Conservation (phyloP, 1,284 basidiomycete genomes). For the Schizophyllum commune region DNA sequence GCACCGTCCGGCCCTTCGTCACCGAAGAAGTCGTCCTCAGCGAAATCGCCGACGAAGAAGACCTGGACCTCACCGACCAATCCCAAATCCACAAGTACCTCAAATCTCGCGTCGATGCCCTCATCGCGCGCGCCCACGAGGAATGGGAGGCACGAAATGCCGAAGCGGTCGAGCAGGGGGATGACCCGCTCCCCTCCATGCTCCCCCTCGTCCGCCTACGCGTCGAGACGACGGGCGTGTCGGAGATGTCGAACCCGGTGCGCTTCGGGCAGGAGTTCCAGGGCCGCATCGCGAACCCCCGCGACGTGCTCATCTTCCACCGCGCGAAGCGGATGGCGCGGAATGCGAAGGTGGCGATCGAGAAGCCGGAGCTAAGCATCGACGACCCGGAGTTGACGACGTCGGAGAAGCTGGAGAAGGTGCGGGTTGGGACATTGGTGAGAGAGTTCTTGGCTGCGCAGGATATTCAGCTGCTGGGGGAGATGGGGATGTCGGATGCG, state of each 20-base stretch:
- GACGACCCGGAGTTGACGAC: constrained; percentile 61
- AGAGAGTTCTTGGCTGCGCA: constrained; percentile 85
- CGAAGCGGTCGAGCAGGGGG: constrained; percentile 41
- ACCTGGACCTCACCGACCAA: constrained; percentile 71
- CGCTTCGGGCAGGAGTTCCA: constrained; percentile 96
- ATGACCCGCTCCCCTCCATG: constrained; percentile 56
- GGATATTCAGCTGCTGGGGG: constrained; percentile 80
- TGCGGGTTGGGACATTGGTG: constrained; percentile 75
- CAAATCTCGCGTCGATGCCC: constrained; percentile 59
- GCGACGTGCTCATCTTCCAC: constrained; percentile 88
- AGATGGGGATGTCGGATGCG: constrained; percentile 83
- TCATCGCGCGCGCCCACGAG: constrained; percentile 71
- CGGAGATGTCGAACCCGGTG: constrained; percentile 90
- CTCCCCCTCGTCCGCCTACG: constrained; percentile 88
- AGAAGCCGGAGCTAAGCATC: constrained; percentile 67
- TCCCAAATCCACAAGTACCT: constrained; percentile 78
- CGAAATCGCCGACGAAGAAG: constrained; percentile 70
- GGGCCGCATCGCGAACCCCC: constrained; percentile 88
- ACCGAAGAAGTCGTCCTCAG: constrained; percentile 75
- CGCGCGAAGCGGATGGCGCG: constrained; percentile 62
- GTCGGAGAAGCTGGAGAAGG: constrained; percentile 60
- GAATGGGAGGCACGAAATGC: constrained; percentile 79
- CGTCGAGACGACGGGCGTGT: constrained; percentile 86
- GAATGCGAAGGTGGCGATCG: constrained; percentile 50
- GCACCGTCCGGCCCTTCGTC: constrained; percentile 94